A percentile compares a stretch with the other conserved stretches of the same genome.
These are phyloP conservation scores for Dalechampia spathulata DNA, from an alignment of 441 rosid genomes.

Conservation along the genomic window DNA sequence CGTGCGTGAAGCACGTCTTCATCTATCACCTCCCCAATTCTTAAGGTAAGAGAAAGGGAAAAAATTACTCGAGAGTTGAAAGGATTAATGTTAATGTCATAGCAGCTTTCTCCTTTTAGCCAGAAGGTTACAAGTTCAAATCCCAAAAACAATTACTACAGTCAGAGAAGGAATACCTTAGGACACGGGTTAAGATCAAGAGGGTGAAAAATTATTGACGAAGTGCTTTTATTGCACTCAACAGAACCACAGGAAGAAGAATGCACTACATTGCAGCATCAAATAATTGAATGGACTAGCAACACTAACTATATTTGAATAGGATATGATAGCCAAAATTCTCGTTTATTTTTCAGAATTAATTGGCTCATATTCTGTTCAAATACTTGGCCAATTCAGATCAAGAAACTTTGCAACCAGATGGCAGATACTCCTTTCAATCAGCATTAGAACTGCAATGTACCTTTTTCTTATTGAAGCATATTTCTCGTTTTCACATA, in stretches of 20 bases:
- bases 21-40: conserved; percentile 86
- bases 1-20: conserved; percentile 98
- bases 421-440: background rate
- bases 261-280: background rate
- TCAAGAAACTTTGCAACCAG: background rate
- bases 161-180: background rate
- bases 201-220: background rate
- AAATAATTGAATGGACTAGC: background rate
- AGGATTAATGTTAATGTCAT: background rate
- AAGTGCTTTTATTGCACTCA: background rate
- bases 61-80: conserved; percentile 11
- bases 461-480: conserved; percentile 79
- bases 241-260: background rate
- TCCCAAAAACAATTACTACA: background rate
- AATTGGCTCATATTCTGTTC: background rate
- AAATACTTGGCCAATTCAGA: background rate
- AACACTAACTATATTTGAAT: too few species aligned
- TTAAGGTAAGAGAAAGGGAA: conserved; percentile 18
- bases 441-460: conserved; percentile 17
- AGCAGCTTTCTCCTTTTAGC: background rate
- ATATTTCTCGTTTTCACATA: conserved; percentile 77
- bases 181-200: background rate
- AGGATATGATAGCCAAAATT: background rate
- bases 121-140: background rate
- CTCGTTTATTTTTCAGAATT: background rate